These are phyloP conservation scores for Monosporozyma servazzii DNA, from an alignment of 805 yeast genomes.

Conservation along the genomic window DNA sequence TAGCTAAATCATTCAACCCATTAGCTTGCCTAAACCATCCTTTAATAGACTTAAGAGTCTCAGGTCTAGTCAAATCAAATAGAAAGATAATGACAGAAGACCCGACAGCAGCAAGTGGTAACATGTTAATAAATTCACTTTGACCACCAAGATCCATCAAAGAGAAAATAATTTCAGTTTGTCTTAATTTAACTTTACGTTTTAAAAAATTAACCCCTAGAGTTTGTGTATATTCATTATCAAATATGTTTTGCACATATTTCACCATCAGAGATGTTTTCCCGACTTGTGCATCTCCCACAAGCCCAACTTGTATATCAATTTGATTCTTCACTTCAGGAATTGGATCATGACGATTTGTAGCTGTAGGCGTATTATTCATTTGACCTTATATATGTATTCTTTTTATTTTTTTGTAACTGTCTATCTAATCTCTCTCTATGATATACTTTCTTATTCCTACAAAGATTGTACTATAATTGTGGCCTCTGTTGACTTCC, in stretches of 20 bases:
- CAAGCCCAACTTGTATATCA: slow-evolving; percentile 68
- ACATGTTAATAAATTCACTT: slow-evolving; percentile 86
- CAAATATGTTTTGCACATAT: slow-evolving; percentile 88
- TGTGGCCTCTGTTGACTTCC: too few species aligned
- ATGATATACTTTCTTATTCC: too few species aligned
- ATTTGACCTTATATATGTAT: not conserved
- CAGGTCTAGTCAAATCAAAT: slow-evolving; percentile 79
- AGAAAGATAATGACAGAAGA: slow-evolving; percentile 83
- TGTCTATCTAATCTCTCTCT: too few species aligned
- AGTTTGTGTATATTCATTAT: slow-evolving; percentile 86
- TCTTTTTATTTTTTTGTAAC: too few species aligned
- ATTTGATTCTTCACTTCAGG: slow-evolving; percentile 15
- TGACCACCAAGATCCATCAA: slow-evolving; percentile 96
- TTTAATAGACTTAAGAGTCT: slow-evolving; percentile 72
- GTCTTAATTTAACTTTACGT: slow-evolving; percentile 68
- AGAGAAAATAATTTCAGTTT: slow-evolving; percentile 79
- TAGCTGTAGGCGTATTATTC: not conserved
- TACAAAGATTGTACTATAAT: too few species aligned
- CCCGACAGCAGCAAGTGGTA: slow-evolving; percentile 83
- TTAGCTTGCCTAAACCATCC: slow-evolving; percentile 92
- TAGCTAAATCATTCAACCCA: slow-evolving; percentile 81
- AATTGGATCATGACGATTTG: slow-evolving; percentile 4
- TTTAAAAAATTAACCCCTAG: slow-evolving; percentile 93
- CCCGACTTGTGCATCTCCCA: slow-evolving; percentile 93
- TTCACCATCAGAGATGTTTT: slow-evolving; percentile 93